phyloP scores from a whole-genome alignment of 2,329 filamentous ascomycete genomes.

The Pseudogymnoascus sp. region DNA sequence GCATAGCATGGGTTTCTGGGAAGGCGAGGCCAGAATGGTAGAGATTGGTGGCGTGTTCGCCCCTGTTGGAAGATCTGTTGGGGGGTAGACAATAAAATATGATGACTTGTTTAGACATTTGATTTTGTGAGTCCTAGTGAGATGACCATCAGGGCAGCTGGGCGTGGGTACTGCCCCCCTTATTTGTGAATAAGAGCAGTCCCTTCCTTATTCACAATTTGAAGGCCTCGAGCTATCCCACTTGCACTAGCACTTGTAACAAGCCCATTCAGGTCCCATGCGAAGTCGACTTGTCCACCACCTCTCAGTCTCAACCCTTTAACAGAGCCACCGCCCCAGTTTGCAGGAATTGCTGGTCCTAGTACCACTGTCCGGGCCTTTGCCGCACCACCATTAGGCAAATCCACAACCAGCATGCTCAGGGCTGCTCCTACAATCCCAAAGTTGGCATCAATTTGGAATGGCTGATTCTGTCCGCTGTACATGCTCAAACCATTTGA shows the following conservation, averaged over 20 bases:
- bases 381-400: conserved; percentile 27
- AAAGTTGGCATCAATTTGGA: conserved; percentile 55
- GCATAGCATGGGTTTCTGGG: conserved; percentile 3
- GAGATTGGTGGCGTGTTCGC: neutral
- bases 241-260: conserved; percentile 21
- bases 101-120: neutral
- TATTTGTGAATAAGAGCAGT: neutral
- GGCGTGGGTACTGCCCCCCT: no score
- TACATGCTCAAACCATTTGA: conserved; percentile 47
- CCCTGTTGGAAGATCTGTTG: neutral
- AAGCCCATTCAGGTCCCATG: conserved; percentile 34
- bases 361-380: conserved; percentile 32
- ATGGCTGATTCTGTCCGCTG: conserved; percentile 37
- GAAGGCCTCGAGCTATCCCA: conserved; percentile 3
- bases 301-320: conserved; percentile 38
- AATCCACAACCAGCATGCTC: conserved; percentile 45
- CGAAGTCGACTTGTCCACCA: conserved; percentile 37
- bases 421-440: conserved; percentile 43
- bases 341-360: conserved; percentile 40
- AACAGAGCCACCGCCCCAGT: conserved; percentile 39
- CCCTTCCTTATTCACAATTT: conserved; percentile 12
- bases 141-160: no score
- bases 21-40: neutral
- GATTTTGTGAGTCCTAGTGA: neutral
- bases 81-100: neutral